Conservation (phyloP, 1,284 basidiomycete species). For the Earliella scabrosa region DNA sequence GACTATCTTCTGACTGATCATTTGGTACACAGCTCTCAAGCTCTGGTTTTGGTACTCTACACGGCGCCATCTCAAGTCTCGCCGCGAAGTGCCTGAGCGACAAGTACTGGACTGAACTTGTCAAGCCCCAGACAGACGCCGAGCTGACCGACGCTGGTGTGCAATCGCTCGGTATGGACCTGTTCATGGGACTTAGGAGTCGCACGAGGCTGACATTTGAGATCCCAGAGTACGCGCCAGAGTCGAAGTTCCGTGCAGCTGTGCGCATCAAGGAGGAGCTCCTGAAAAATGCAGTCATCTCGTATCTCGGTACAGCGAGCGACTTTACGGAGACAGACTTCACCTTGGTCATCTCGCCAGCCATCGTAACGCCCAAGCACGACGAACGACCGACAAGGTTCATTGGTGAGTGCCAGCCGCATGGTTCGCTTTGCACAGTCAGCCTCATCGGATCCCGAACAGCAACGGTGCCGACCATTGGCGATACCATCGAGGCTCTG, state of each 20-base stretch:
- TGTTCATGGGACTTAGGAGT: constrained; percentile 21
- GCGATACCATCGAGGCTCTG: constrained; percentile 75
- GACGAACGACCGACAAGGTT: constrained; percentile 49
- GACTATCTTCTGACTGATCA: not conserved
- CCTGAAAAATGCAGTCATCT: constrained; percentile 62
- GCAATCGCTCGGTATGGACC: constrained; percentile 53
- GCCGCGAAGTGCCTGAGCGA: constrained; percentile 78
- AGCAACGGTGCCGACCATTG: constrained; percentile 79
- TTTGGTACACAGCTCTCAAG: constrained; percentile 51
- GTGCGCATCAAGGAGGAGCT: constrained; percentile 57
- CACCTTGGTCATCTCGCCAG: constrained; percentile 65
- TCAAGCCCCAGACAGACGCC: constrained; percentile 72
- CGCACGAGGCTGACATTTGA: not conserved
- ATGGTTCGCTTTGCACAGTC: not conserved
- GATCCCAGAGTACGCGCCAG: constrained; percentile 50
- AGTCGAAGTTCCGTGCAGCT: constrained; percentile 60
- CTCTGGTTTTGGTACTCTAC: constrained; percentile 83
- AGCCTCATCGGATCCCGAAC: not conserved
- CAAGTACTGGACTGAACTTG: constrained; percentile 59
- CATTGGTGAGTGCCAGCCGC: constrained; percentile 35
- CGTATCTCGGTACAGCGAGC: constrained; percentile 70
- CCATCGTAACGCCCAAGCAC: constrained; percentile 50
- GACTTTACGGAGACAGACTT: constrained; percentile 79
- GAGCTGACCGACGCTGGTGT: constrained; percentile 64
- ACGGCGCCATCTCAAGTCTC: constrained; percentile 79